phyloP scores from a whole-genome alignment of 1,284 basidiomycete species.

The Ceratorhiza oryzae-sativae region DNA sequence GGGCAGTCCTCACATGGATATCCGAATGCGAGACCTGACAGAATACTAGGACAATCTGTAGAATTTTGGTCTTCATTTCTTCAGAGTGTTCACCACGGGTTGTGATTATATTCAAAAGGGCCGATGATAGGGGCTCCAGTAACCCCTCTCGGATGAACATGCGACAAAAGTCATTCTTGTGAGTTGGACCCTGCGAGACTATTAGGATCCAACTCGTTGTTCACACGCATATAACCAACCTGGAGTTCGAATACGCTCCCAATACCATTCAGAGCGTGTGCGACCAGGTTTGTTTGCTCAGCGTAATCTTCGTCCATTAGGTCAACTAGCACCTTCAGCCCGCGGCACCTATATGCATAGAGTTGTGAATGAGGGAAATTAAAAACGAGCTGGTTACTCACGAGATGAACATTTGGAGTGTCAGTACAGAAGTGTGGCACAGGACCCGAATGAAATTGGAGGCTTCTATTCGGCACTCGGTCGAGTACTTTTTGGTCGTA shows the following conservation, averaged over 20 bases:
- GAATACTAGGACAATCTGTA: conserved; percentile 90
- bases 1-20: conserved; percentile 87
- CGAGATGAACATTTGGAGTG: conserved; percentile 98
- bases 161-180: conserved; percentile 96
- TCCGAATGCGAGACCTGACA: conserved; percentile 96
- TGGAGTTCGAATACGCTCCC: conserved; percentile 91
- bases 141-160: conserved; percentile 98
- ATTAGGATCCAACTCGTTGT: not conserved
- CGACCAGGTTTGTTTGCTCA: conserved; percentile 88
- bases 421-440: conserved; percentile 90
- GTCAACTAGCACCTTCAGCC: conserved; percentile 91
- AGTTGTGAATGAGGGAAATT: not conserved
- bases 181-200: conserved; percentile 79
- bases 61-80: conserved; percentile 86
- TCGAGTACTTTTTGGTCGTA: conserved; percentile 92
- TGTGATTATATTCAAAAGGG: conserved; percentile 85
- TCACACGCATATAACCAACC: conserved; percentile 45
- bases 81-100: conserved; percentile 70
- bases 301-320: conserved; percentile 95
- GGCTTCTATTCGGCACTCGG: conserved; percentile 93
- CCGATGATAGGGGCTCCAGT: conserved; percentile 89
- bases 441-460: conserved; percentile 93
- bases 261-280: conserved; percentile 93
- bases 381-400: conserved; percentile 53
- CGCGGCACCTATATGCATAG: conserved; percentile 73